phyloP scores from a whole-genome alignment of 2,329 filamentous ascomycete genomes.

The Graphilbum sp. region DNA sequence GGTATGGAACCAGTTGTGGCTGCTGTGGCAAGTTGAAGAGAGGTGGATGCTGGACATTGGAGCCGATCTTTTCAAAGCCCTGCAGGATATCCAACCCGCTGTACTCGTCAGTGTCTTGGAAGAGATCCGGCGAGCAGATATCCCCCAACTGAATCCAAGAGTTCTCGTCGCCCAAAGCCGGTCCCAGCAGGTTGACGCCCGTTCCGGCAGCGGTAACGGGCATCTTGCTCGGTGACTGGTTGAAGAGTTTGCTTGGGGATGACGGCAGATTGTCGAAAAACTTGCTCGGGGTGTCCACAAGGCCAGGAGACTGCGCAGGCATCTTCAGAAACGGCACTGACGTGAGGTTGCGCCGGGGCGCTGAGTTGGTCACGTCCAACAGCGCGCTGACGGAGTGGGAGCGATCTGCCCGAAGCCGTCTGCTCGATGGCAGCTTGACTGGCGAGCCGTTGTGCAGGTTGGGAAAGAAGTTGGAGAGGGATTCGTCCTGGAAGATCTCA shows the following conservation, averaged over 20 bases:
- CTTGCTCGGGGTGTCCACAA: conserved; percentile 40
- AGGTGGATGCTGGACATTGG: conserved; percentile 17
- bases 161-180: conserved; percentile 20
- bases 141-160: conserved; percentile 31
- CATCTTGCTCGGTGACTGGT: conserved; percentile 21
- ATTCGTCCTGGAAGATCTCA: conserved; percentile 41
- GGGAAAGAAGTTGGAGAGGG: conserved; percentile 25
- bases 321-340: conserved; percentile 34
- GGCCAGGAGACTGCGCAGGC: conserved; percentile 21
- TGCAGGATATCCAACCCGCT: conserved; percentile 55
- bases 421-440: conserved; percentile 40
- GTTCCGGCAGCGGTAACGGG: conserved; percentile 3
- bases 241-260: conserved; percentile 37
- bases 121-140: conserved; percentile 36
- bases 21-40: conserved; percentile 14
- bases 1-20: conserved; percentile 13
- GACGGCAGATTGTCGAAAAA: conserved; percentile 37
- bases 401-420: conserved; percentile 45
- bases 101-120: conserved; percentile 42
- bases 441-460: conserved; percentile 44
- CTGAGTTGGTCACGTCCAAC: conserved; percentile 39
- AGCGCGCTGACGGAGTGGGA: conserved; percentile 46
- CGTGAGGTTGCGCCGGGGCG: conserved; percentile 32
- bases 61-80: conserved; percentile 60
- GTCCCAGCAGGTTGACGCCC: neutral